These are phyloP conservation scores for Scheffersomyces titani DNA, from an alignment of 1,139 yeast species.

Conservation along the genomic window DNA sequence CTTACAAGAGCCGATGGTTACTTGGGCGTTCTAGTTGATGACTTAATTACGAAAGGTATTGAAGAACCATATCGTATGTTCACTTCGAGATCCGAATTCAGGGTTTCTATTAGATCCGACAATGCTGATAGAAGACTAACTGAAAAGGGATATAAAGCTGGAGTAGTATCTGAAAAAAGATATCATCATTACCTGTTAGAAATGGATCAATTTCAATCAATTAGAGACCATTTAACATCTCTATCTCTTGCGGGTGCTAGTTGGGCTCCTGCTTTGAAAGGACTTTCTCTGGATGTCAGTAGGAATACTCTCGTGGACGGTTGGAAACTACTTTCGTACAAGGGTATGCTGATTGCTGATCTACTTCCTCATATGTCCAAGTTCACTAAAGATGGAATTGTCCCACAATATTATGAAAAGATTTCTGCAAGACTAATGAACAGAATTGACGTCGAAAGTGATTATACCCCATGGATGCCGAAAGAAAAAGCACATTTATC, in stretches of 20 bases:
- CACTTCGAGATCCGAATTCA: constrained; percentile 91
- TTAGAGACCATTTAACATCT: constrained; percentile 46
- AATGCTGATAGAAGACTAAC: constrained; percentile 91
- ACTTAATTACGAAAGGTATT: constrained; percentile 91
- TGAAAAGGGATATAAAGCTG: constrained; percentile 61
- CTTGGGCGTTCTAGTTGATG: constrained; percentile 91
- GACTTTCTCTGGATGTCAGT: constrained; percentile 47
- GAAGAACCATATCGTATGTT: constrained; percentile 98
- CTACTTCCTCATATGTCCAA: constrained; percentile 32
- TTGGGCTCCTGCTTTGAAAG: constrained; percentile 60
- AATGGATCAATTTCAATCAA: constrained; percentile 42
- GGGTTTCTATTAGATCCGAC: constrained; percentile 87
- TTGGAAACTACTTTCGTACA: constrained; percentile 47
- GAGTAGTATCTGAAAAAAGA: constrained; percentile 67
- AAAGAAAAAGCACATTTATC: constrained; percentile 70
- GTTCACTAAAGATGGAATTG: constrained; percentile 15
- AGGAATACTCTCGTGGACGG: constrained; percentile 36
- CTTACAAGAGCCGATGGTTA: constrained; percentile 82
- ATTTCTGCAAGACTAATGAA: constrained; percentile 57
- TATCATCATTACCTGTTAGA: constrained; percentile 54
- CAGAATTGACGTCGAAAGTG: constrained; percentile 75
- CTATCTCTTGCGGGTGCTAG: constrained; percentile 53
- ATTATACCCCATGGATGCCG: constrained; percentile 76
- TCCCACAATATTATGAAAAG: constrained; percentile 18
- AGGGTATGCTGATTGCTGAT: constrained; percentile 31